Percentiles rank a stretch among this genome's conserved stretches.
Evolutionary conservation across 495 filamentous ascomycete species (phyloP).

Genomic region (Hypoxylon intermedium): DNA sequence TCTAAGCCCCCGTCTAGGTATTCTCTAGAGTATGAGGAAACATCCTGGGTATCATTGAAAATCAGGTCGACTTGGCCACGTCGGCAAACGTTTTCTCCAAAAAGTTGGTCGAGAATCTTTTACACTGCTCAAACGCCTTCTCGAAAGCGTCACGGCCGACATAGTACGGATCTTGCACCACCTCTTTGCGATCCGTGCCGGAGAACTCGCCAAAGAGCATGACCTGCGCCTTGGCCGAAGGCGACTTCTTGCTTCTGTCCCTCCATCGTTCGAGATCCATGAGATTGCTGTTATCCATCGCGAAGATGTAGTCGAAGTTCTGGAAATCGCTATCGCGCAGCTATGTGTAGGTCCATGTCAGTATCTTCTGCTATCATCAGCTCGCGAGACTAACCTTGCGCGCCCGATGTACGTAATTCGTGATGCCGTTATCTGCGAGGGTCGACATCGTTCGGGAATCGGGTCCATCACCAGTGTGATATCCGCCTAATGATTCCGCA

Average conservation of each 20-base stretch:
- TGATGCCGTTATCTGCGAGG: conserved; percentile 75
- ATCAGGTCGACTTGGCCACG: conserved; percentile 29
- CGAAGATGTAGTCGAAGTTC: conserved; percentile 89
- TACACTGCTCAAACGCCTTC: conserved; percentile 81
- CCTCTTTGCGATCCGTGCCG: conserved; percentile 66
- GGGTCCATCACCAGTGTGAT: conserved; percentile 74
- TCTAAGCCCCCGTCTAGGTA: too few species aligned
- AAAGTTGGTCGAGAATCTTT: conserved; percentile 80
- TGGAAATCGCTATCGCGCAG: conserved; percentile 68
- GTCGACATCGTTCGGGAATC: conserved; percentile 87
- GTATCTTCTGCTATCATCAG: neutral
- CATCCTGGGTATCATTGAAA: conserved; percentile 24
- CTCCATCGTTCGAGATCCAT: conserved; percentile 68
- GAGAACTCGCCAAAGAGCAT: conserved; percentile 88
- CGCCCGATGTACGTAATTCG: conserved; percentile 76
- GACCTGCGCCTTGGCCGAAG: conserved; percentile 59
- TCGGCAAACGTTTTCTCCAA: conserved; percentile 60
- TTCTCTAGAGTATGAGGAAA: neutral
- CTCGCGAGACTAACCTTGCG: conserved; percentile 66
- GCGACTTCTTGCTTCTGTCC: conserved; percentile 57
- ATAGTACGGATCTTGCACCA: conserved; percentile 95
- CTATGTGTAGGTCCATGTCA: conserved; percentile 19
- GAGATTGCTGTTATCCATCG: conserved; percentile 91
- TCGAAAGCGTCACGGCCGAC: conserved; percentile 83
- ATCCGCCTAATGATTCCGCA: conserved; percentile 61